Conservation (phyloP, 495 filamentous ascomycete genomes). For the Podospora anserina region DNA sequence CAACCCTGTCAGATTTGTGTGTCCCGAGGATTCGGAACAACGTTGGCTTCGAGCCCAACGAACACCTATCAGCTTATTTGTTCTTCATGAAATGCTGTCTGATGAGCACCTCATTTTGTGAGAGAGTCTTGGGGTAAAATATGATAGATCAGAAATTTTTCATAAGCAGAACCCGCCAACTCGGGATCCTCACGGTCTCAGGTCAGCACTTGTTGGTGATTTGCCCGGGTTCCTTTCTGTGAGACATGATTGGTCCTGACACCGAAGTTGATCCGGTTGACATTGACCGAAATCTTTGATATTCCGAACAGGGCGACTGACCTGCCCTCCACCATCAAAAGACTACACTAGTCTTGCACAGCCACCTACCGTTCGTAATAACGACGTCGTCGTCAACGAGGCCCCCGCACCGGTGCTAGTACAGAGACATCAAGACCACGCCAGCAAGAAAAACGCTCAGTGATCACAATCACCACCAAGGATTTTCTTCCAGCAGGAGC, state of each 20-base stretch:
- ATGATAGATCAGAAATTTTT: background rate
- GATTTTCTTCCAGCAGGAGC: background rate
- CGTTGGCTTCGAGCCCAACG: background rate
- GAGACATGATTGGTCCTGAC: slow-evolving; percentile 8
- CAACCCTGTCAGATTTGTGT: background rate
- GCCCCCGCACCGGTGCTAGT: background rate
- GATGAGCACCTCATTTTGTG: background rate
- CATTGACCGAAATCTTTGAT: background rate
- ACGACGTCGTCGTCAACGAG: background rate
- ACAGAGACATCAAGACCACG: background rate
- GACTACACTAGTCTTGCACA: background rate
- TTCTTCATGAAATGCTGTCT: background rate
- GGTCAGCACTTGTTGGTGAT: slow-evolving; percentile 8
- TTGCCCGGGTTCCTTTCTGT: background rate
- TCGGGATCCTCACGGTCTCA: background rate
- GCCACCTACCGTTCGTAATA: background rate
- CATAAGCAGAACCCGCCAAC: background rate
- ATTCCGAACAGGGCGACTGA: background rate
- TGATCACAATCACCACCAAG: background rate
- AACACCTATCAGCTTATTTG: background rate
- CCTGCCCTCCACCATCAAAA: background rate
- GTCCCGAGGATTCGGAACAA: slow-evolving; percentile 3
- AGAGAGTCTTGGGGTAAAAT: background rate
- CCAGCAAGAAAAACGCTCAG: background rate
- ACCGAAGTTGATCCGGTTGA: slow-evolving; percentile 7